phyloP scores from a whole-genome alignment of 2,329 filamentous ascomycete genomes.

The Aspergillus uvarum region DNA sequence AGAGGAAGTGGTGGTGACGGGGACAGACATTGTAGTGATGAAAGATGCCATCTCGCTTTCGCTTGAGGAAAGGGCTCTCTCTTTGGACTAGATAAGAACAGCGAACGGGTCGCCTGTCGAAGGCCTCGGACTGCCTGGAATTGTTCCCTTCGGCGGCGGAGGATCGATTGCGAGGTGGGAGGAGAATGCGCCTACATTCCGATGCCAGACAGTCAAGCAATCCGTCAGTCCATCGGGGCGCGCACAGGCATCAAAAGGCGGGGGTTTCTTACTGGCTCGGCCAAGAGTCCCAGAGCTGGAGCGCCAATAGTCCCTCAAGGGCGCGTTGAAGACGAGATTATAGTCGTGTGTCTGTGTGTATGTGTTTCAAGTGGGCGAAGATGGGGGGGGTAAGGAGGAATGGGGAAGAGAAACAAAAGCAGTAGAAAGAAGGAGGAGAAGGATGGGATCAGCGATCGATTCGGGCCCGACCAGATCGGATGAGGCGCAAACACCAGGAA shows the following conservation, averaged over 20 bases:
- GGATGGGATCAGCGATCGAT: slow-evolving; percentile 2
- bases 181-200: slow-evolving; percentile 13
- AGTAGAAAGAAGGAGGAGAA: neutral
- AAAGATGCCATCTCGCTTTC: slow-evolving; percentile 65
- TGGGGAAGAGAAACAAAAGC: neutral
- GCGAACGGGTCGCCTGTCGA: neutral
- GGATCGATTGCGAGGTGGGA: slow-evolving; percentile 5
- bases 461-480: neutral
- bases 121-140: neutral
- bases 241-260: neutral
- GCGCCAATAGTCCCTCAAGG: neutral
- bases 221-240: neutral
- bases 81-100: slow-evolving; percentile 2
- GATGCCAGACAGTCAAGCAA: slow-evolving; percentile 1
- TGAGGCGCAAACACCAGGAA: neutral
- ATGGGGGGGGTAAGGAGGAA: neutral
- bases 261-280: neutral
- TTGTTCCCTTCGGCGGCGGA: neutral
- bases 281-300: neutral
- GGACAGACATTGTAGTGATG: slow-evolving; percentile 76
- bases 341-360: neutral
- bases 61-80: neutral
- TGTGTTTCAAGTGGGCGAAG: neutral
- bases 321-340: neutral
- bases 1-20: slow-evolving; percentile 36